phyloP scores from a whole-genome alignment of 106 monocot genomes.

The Dendrobium nobile region DNA sequence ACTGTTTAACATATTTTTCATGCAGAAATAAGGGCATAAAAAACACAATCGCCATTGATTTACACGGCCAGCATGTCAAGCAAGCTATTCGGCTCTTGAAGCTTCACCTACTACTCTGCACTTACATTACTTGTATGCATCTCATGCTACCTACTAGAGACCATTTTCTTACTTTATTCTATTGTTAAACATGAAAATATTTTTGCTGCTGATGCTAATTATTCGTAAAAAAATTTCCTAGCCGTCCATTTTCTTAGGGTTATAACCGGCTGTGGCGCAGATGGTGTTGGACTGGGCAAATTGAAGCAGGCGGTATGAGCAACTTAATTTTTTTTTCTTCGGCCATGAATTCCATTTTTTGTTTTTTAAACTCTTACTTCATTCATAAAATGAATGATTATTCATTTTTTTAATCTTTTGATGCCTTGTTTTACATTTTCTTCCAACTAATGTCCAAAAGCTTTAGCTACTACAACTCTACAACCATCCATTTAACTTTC shows the following conservation, averaged over 20 bases:
- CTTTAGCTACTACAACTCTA: not conserved
- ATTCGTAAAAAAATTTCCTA: constrained; percentile 21
- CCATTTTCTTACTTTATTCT: not conserved
- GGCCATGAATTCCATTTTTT: not conserved
- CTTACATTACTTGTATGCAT: constrained; percentile 77
- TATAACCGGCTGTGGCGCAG: constrained; percentile 82
- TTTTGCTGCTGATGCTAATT: constrained; percentile 4
- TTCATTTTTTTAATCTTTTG: not conserved
- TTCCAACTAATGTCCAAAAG: not conserved
- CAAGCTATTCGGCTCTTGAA: constrained; percentile 76
- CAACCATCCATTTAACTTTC: not conserved
- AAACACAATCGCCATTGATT: constrained; percentile 76
- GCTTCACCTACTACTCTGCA: constrained; percentile 65
- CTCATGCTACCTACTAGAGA: not conserved
- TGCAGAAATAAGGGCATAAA: constrained; percentile 78
- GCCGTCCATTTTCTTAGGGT: constrained; percentile 79
- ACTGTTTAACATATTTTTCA: not conserved
- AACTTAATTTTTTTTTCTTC: not conserved
- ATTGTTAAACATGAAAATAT: not conserved
- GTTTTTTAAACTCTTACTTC: not conserved
- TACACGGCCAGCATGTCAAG: constrained; percentile 93
- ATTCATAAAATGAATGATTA: not conserved
- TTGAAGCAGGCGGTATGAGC: constrained; percentile 65
- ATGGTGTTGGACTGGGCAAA: constrained; percentile 62
- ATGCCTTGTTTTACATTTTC: not conserved